Evolutionary conservation across 495 filamentous ascomycete species (phyloP).

Genomic region (Opeltia flavorubescens): DNA sequence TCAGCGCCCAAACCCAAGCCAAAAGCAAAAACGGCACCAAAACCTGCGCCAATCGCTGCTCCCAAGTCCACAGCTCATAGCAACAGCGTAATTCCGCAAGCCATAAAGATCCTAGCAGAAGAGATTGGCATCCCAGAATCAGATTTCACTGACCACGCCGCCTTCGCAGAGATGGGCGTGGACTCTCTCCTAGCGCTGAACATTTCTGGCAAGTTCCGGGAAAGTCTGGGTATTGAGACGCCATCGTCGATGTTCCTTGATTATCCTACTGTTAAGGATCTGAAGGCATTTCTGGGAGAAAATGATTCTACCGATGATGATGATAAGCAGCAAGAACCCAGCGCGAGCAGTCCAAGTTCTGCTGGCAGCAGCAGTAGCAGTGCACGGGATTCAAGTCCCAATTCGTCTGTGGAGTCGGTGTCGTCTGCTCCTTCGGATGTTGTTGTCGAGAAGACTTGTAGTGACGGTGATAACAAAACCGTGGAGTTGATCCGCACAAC

Average conservation of each 20-base stretch:
- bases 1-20: neutral
- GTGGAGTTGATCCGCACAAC: conserved; percentile 32
- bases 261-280: conserved; percentile 29
- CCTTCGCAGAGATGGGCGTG: conserved; percentile 32
- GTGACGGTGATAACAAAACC: neutral
- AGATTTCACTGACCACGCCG: conserved; percentile 19
- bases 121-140: conserved; percentile 15
- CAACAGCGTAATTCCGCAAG: neutral
- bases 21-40: neutral
- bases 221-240: conserved; percentile 24
- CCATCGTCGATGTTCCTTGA: conserved; percentile 26
- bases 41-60: neutral
- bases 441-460: neutral
- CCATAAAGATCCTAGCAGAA: conserved; percentile 14
- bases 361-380: neutral
- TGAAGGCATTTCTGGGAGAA: conserved; percentile 39
- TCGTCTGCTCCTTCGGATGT: neutral
- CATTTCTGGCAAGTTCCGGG: conserved; percentile 24
- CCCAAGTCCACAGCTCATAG: neutral
- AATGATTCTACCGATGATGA: conserved; percentile 22
- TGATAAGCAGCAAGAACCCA: conserved; percentile 18
- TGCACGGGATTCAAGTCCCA: neutral
- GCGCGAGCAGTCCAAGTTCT: neutral
- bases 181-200: conserved; percentile 37
- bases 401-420: neutral